Conservation (phyloP, 2,329 filamentous ascomycete species). For the Phyllosticta capitalensis region DNA sequence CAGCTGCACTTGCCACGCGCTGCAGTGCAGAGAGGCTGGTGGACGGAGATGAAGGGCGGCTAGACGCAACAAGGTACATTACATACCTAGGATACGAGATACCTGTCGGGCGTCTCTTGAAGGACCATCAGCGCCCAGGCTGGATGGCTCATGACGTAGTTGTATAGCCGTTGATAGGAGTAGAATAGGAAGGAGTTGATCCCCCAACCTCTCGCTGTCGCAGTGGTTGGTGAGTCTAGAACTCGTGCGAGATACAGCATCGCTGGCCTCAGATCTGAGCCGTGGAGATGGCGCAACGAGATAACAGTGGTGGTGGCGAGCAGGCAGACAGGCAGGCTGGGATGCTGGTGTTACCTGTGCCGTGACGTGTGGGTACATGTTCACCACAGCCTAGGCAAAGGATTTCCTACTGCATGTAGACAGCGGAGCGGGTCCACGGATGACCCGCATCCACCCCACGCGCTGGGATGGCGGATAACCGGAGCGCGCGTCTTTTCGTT, state of each 20-base stretch:
- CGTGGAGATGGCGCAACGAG: background rate
- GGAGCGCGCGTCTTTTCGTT: background rate
- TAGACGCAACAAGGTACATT: background rate
- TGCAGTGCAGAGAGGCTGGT: background rate
- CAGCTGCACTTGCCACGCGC: background rate
- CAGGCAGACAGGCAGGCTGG: background rate
- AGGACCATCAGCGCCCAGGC: background rate
- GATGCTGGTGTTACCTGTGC: background rate
- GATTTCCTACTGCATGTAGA: background rate
- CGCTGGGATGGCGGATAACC: background rate
- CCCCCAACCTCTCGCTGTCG: background rate
- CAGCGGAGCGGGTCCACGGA: background rate
- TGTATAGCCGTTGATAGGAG: background rate
- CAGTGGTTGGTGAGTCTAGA: background rate
- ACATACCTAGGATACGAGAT: background rate
- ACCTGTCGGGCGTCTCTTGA: background rate
- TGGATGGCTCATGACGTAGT: background rate
- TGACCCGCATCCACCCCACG: background rate
- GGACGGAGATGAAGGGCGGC: background rate
- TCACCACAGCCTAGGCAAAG: background rate
- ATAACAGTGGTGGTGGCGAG: background rate
- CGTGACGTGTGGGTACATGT: background rate
- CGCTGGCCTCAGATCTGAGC: background rate
- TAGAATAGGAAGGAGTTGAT: background rate
- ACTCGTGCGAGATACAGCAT: background rate